Evolutionary conservation across 345 rosid species (phyloP).

Genomic region (Populus ilicifolia): DNA sequence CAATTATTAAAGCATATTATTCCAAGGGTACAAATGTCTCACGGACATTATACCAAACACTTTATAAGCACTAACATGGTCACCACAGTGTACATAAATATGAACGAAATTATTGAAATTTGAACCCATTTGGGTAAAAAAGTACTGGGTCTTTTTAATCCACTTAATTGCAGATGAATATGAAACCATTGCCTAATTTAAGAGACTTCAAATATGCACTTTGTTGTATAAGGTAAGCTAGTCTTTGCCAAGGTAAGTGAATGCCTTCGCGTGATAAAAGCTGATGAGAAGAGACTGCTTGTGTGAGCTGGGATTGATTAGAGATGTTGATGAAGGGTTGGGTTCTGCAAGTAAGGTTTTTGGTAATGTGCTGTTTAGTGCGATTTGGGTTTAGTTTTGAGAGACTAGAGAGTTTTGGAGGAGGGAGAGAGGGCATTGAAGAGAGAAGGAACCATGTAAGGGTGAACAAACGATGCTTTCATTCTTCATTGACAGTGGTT

Average conservation of each 20-base stretch:
- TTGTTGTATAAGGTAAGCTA: slow-evolving; percentile 14
- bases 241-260: slow-evolving; percentile 5
- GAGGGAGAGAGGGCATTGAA: slow-evolving; percentile 39
- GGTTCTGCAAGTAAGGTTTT: slow-evolving; percentile 32
- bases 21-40: slow-evolving; percentile 67
- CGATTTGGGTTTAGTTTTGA: slow-evolving; percentile 24
- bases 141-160: slow-evolving; percentile 45
- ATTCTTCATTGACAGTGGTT: neutral
- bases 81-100: slow-evolving; percentile 51
- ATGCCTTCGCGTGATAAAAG: slow-evolving; percentile 45
- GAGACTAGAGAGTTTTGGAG: neutral
- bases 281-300: slow-evolving; percentile 54
- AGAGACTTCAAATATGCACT: slow-evolving; percentile 49
- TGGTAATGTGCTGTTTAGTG: slow-evolving; percentile 19
- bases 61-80: slow-evolving; percentile 41
- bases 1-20: slow-evolving; percentile 40
- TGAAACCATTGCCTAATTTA: slow-evolving; percentile 63
- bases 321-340: slow-evolving; percentile 34
- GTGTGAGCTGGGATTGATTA: slow-evolving; percentile 37
- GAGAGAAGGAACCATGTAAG: slow-evolving; percentile 38
- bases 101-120: slow-evolving; percentile 34
- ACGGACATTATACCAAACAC: slow-evolving; percentile 60
- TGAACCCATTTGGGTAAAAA: slow-evolving; percentile 34
- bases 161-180: slow-evolving; percentile 70
- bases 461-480: neutral